These are phyloP conservation scores for Pestalotiopsis sp. DNA, from an alignment of 2,329 filamentous ascomycete species.

Conservation along the genomic window DNA sequence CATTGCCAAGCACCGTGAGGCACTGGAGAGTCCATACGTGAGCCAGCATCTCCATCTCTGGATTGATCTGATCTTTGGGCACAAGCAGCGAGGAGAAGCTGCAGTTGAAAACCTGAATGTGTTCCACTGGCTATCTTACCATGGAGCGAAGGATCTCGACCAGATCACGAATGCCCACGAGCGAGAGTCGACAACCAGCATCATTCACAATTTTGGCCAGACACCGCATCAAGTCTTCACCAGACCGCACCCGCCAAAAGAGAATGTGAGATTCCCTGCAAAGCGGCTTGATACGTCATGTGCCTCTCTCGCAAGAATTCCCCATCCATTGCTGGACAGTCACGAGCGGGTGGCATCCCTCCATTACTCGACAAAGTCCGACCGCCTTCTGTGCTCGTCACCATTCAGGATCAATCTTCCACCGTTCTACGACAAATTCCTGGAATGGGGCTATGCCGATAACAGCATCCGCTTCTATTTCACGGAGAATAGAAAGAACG, in stretches of 20 bases:
- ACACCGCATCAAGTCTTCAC: slow-evolving; percentile 94
- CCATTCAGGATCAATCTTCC: slow-evolving; percentile 87
- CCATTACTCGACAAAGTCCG: slow-evolving; percentile 76
- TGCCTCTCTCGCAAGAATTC: slow-evolving; percentile 75
- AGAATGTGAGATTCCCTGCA: slow-evolving; percentile 65
- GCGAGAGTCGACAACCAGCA: slow-evolving; percentile 84
- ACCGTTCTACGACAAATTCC: slow-evolving; percentile 83
- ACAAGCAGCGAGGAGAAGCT: slow-evolving; percentile 90
- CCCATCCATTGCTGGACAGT: slow-evolving; percentile 76
- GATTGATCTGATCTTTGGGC: slow-evolving; percentile 96
- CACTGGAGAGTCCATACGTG: slow-evolving; percentile 90
- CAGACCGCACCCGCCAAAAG: slow-evolving; percentile 76
- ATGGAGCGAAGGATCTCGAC: slow-evolving; percentile 90
- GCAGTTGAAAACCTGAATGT: slow-evolving; percentile 92
- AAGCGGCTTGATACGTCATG: slow-evolving; percentile 78
- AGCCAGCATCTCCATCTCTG: slow-evolving; percentile 88
- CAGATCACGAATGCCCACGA: slow-evolving; percentile 88
- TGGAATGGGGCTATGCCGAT: slow-evolving; percentile 96
- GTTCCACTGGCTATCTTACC: slow-evolving; percentile 94
- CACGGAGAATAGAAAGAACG: slow-evolving; percentile 77
- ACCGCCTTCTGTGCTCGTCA: slow-evolving; percentile 81
- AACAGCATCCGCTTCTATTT: slow-evolving; percentile 90
- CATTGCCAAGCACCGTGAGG: slow-evolving; percentile 93
- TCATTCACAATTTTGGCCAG: slow-evolving; percentile 98
- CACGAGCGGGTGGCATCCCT: slow-evolving; percentile 81